Percentiles rank a stretch among this genome's conserved stretches.
phyloP scores from a whole-genome alignment of 768 basidiomycete genomes.

The Infundibulicybe gibba region DNA sequence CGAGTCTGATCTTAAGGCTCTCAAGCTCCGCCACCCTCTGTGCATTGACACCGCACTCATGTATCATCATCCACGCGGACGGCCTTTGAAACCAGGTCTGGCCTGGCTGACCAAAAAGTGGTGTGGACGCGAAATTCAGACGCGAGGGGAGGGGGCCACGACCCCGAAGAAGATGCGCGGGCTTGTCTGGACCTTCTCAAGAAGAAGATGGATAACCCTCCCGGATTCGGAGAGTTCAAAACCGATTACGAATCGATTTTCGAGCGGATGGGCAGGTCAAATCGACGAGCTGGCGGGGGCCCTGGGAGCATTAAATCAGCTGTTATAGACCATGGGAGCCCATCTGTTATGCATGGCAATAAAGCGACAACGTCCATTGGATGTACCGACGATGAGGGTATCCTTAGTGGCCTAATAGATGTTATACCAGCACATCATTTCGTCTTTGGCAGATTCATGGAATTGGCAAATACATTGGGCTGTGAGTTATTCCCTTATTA shows the following conservation, averaged over 20 bases:
- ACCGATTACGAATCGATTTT: conserved; percentile 86
- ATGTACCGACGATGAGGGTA: conserved; percentile 76
- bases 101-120: conserved; percentile 98
- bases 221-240: conserved; percentile 83
- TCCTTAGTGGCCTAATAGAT: conserved; percentile 65
- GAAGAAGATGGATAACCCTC: conserved; percentile 75
- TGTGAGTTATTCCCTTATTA: conserved; percentile 49
- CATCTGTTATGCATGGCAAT: conserved; percentile 76
- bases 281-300: conserved; percentile 28
- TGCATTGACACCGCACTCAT: conserved; percentile 91
- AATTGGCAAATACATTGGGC: conserved; percentile 73
- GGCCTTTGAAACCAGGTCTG: conserved; percentile 88
- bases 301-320: conserved; percentile 49
- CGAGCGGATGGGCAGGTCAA: conserved; percentile 70
- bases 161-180: conserved; percentile 91
- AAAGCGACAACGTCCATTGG: conserved; percentile 76
- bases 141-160: conserved; percentile 83
- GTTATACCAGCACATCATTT: conserved; percentile 69
- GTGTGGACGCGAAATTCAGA: conserved; percentile 89
- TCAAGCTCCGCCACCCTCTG: conserved; percentile 78
- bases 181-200: conserved; percentile 83
- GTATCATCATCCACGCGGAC: conserved; percentile 91
- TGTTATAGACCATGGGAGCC: conserved; percentile 85
- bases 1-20: conserved; percentile 87
- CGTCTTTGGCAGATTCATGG: conserved; percentile 80